Base-by-base conservation (phyloP, 306 rosid genomes). In the Calophaca sinica region DNA sequence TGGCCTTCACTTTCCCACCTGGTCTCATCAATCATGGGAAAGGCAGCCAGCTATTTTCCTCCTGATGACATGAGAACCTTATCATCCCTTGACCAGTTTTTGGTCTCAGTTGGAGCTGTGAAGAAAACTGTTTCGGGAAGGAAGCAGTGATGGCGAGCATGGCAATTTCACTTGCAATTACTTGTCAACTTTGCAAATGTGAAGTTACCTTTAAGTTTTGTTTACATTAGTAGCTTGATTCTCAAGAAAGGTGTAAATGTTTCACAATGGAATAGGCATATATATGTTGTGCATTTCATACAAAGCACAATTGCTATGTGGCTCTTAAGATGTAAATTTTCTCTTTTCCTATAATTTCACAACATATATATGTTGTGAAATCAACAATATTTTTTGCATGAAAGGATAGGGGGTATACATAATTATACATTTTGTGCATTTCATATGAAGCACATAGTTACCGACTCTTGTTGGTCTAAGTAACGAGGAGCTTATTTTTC, bases 41-140 rank as follows among this genome's bases (percentile, higher is more conserved):
- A 88, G 64, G 98, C 99, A 0, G 93, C 96, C 9, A 92, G 92
- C 74, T 96, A 90, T 81, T 90, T 96, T 60, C 99, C 99, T 36
- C 97, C 96, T 0, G 99, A 96, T 63, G 99, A 92, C 85, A 96
- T 92, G 98, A 86, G 91, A 80, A 92, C 98, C 50, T 71, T 96
- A 48, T 96, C 99, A 58, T 96, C 99, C 44, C 96, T 96, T 46
- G 98, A 89, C 68, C 77, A 86, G 80, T 90, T 96, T 67, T 79
- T 92, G 76, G 99, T 96, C 75, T 90, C 97, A 0, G 96, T 89
- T 36, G 98, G 99, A 74, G 97, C 79, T 7, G 99, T 96, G 68
- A 96, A 92, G 89, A 92, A 86, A 82, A 96, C 96, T 8, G 96
- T 92, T 55, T 88, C 96, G 0, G 97, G 99, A 54, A 76, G 91